Evolutionary conservation across 257 asterid genomes (phyloP), one percentile per base, ranked within the genome.

Genomic region (Solanum ahanhuiri): DNA sequence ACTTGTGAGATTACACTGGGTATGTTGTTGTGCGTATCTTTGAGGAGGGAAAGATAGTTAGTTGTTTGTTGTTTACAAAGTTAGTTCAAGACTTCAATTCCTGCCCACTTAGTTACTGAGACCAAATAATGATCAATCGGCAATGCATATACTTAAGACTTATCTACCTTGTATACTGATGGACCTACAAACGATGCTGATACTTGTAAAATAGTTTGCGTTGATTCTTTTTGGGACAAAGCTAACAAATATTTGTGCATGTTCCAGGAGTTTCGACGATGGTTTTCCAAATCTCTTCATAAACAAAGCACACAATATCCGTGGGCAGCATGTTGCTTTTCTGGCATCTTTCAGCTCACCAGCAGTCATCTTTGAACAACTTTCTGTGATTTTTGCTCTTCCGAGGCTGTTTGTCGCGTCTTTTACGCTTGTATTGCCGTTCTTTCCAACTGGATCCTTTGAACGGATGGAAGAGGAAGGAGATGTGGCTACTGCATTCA

Each of bases 381-480:
- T 96, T 85, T 96, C 99, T 4, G 99, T 96, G 89, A 96, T 96
- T 60, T 96, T 92, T 89, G 99, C 98, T 14, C 98, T 96, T 86
- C 99, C 99, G 0, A 95, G 93, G 96, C 91, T 95, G 75, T 96
- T 95, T 87, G 96, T 91, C 75, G 99, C 98, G 45, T 96, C 99
- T 4, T 95, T 96, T 86, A 88, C 95, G 0, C 88, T 96, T 88
- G 98, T 95, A 23, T 87, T 96, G 87, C 99, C 99, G 67, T 96
- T 95, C 92, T 96, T 96, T 76, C 98, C 99, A 54, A 96, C 98
- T 35, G 99, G 98, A 79, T 93, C 98, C 60, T 96, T 96, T 85
- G 99, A 96, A 88, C 89, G 99, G 77, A 91, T 94, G 85, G 99
- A 96, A 94, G 98, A 94, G 94, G 98, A 96, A 88, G 99, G 99